Evolutionary conservation across 2,329 filamentous ascomycete genomes (phyloP).

Genomic region (Colletotrichum sp.): DNA sequence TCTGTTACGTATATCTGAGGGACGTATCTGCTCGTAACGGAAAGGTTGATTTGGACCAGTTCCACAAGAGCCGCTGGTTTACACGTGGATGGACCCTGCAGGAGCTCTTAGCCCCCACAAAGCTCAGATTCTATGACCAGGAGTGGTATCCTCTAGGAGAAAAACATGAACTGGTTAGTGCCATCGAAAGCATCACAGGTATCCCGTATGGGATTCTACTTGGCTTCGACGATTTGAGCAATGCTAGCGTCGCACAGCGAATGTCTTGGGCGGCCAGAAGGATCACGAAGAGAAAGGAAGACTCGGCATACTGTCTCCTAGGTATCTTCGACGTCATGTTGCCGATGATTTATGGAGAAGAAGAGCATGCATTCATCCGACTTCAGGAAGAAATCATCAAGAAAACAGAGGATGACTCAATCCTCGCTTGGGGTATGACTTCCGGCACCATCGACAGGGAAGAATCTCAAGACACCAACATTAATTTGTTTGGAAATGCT

Average conservation of each 20-base stretch:
- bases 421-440: background rate
- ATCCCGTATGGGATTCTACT: background rate
- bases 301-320: background rate
- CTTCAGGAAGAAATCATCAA: background rate
- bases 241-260: background rate
- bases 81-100: background rate
- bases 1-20: background rate
- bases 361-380: background rate
- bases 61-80: background rate
- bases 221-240: background rate
- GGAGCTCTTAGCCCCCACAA: background rate
- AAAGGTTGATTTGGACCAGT: rapidly evolving
- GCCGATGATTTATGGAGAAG: background rate
- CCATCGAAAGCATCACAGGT: background rate
- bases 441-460: too few relatives aligned
- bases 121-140: too few relatives aligned
- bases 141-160: background rate
- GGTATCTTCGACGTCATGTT: background rate
- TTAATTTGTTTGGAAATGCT: background rate
- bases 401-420: background rate
- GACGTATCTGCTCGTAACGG: rapidly evolving
- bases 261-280: background rate
- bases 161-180: background rate
- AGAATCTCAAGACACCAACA: too few relatives aligned
- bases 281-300: background rate